These are phyloP conservation scores for Kluyveromyces dobzhanskii DNA, from an alignment of 805 yeast species.

Conservation along the genomic window DNA sequence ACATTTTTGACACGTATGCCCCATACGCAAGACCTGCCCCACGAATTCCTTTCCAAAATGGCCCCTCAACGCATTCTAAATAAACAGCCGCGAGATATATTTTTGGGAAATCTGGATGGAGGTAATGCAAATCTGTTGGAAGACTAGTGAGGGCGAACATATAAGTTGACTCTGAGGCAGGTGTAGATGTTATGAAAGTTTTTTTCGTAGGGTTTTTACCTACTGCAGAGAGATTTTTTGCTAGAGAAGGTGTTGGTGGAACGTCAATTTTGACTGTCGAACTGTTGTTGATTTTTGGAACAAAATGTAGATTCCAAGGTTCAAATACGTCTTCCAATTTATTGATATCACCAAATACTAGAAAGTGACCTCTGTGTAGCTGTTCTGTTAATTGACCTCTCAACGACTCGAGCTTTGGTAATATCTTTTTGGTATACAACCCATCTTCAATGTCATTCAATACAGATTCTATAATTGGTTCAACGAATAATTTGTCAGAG, in stretches of 20 bases:
- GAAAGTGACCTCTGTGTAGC: conserved; percentile 52
- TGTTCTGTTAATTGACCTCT: conserved; percentile 41
- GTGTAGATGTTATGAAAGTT: conserved; percentile 61
- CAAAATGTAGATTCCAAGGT: conserved; percentile 21
- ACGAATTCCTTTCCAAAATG: conserved; percentile 92
- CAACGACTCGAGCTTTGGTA: conserved; percentile 36
- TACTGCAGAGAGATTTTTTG: conserved; percentile 42
- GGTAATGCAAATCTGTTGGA: conserved; percentile 37
- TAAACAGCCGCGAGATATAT: conserved; percentile 67
- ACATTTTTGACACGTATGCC: conserved; percentile 48
- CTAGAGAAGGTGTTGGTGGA: conserved; percentile 44
- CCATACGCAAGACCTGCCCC: conserved; percentile 95
- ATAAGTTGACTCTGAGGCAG: conserved; percentile 79
- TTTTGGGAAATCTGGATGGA: conserved; percentile 55
- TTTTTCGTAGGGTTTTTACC: conserved; percentile 44
- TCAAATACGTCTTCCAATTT: conserved; percentile 30
- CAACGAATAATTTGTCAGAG: conserved; percentile 57
- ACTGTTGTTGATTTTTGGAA: background rate
- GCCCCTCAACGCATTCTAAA: conserved; percentile 87
- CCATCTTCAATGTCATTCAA: conserved; percentile 47
- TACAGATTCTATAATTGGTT: conserved; percentile 42
- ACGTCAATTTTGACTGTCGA: conserved; percentile 7
- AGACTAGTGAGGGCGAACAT: conserved; percentile 51
- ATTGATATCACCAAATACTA: conserved; percentile 62
- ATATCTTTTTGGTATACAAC: conserved; percentile 30